Base-by-base conservation (phyloP, 129 eudicot species). In the Lactuca sativa region DNA sequence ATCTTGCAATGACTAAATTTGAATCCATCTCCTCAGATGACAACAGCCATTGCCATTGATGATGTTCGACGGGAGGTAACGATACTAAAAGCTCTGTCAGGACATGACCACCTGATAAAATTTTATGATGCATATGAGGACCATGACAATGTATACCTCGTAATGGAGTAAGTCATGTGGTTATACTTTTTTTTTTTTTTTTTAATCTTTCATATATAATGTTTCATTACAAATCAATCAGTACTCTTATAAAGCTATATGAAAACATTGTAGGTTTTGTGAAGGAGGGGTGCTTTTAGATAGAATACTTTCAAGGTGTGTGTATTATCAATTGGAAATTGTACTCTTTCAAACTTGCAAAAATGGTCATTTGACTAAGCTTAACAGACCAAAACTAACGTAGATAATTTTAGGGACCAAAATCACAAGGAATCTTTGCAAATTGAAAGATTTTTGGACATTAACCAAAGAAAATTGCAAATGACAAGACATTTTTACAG, bases 251-350 rank as follows among this genome's bases (percentile, higher is more conserved):
- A 12, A 11, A 10, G 2, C 12, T 47, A 3, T 47, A 10, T 47
- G 12, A 47, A 47, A 47, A 47, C 52, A 10, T 47, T 47, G 52
- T 12, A 77, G 81, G 76, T 69, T 77, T 61, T 77, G 81, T 62
- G 81, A 77, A 62, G 81, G 81, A 61, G 81, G 81, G 55, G 76
- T 77, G 47, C 81, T 77, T 62, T 77, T 77, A 70, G 81, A 77
- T 62, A 77, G 76, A 77, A 77, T 77, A 62, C 70, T 69, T 61
- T 48, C 76, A 25, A 77, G 76, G 81, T 77, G 31, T 16, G 60
- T 13, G 54, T 31, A 44, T 74, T 38, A 9, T 43, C 9, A 7
- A 2, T 7, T 40, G 9, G 9, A 5, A 40, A 40, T 40, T 40
- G 15, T 47, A 47, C 0, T 25, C 30, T 25, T 25, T 25, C 30